Evolutionary conservation across 2,329 filamentous ascomycete genomes (phyloP), one percentile per base, ranked within the genome.

Genomic region (Fusarium dimerum): DNA sequence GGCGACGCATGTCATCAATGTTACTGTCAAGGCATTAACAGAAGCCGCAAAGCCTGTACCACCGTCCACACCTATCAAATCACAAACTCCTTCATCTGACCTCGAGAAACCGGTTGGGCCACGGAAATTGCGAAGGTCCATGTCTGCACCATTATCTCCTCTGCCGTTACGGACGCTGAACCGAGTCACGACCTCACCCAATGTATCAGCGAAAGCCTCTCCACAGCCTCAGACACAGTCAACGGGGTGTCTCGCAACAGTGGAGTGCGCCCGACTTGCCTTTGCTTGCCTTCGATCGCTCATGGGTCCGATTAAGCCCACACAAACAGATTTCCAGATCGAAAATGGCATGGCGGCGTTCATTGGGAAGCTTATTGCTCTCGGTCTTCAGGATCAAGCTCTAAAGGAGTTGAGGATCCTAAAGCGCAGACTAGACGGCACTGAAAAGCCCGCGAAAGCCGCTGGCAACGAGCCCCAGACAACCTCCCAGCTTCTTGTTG

Each of bases 311-410:
- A 72, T 80, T 6, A 76, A 79, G 9, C 72, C 84, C 10, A 72
- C 79, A 10, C 73, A 86, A n/a, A 79, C 83, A 1, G 78, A 82
- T 42, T 73, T 89, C 39, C 88, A 92, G 65, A 70, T 92, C 5
- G 89, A 92, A 66, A 85, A 78, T 53, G 89, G 88, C 48, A 88
- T 90, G 78, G 82, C 87, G 15, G 84, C 86, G 0, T 78, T 92
- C 48, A 71, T 87, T 39, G 81, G 82, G 39, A 90, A 86, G 65
- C 74, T 92, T 1, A 73, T 91, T 13, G 74, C 76, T 0, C 74
- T 90, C 44, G 82, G 83, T 1, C 69, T 92, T 47, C 81, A 88
- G 43, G 82, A 85, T n/a, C 75, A 87, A 51, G 88, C 89, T 0
- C 70, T 84, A 40, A 89, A 85, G 63, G 89, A 92, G 63, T 67